Conservation (phyloP, 495 filamentous ascomycete genomes). For the Pseudoneurospora amorphoporcata region DNA sequence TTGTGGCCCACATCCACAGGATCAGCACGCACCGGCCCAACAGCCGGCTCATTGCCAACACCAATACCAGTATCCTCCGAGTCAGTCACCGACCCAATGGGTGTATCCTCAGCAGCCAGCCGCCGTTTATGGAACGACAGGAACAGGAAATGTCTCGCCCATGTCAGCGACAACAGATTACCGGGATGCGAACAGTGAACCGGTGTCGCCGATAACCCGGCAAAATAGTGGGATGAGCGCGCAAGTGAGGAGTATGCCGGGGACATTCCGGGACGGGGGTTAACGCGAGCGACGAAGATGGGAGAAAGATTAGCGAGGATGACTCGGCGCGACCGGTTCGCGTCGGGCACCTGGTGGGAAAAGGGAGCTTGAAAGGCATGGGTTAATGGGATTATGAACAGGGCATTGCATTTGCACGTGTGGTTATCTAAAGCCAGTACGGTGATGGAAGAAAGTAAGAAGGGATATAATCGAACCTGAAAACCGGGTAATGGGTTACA, state of each 20-base stretch:
- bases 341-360: neutral
- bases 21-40: neutral
- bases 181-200: neutral
- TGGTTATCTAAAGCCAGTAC: neutral
- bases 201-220: neutral
- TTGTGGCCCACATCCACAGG: neutral
- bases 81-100: neutral
- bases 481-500: neutral
- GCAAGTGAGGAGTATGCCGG: neutral
- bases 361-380: neutral
- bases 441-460: neutral
- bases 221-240: neutral
- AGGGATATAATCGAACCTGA: neutral
- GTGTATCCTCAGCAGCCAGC: neutral
- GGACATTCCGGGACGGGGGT: neutral
- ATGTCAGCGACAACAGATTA: neutral
- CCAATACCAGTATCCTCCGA: neutral
- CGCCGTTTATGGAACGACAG: neutral
- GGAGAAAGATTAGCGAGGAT: neutral
- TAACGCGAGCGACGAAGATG: neutral
- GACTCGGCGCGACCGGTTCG: neutral
- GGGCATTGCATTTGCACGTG: neutral
- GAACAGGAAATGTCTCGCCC: neutral
- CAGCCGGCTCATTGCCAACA: neutral
- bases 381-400: neutral